Evolutionary conservation across 139 green algal species (phyloP).

Genomic region (Chlorella ohadii): DNA sequence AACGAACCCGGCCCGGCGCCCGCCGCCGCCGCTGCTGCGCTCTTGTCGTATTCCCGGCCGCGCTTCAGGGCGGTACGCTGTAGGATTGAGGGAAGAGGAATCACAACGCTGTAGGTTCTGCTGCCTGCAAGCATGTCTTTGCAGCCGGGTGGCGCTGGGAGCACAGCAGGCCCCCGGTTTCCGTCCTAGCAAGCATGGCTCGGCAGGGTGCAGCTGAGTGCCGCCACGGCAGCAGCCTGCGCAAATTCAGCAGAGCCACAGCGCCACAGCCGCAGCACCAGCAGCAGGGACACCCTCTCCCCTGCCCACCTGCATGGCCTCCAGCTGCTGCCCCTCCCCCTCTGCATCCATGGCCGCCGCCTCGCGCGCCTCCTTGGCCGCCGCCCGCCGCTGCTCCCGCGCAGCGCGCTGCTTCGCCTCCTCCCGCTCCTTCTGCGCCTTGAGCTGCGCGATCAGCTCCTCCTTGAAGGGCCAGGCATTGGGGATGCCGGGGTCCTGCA

Average conservation of each 20-base stretch:
- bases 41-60: conserved; percentile 16
- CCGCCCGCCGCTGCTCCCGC: background rate
- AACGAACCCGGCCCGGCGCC: background rate
- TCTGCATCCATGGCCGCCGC: conserved; percentile 39
- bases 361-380: background rate
- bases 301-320: background rate
- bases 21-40: background rate
- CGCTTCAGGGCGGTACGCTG: conserved; percentile 19
- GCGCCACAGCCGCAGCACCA: too few species aligned
- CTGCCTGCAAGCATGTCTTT: too few species aligned
- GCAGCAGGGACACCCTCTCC: too few species aligned
- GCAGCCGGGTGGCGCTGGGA: too few species aligned
- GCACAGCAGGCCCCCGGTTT: too few species aligned
- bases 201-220: too few species aligned
- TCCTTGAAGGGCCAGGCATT: conserved; percentile 94
- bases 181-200: too few species aligned
- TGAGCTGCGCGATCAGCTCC: conserved; percentile 89
- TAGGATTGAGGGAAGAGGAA: too few species aligned
- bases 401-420: conserved; percentile 60
- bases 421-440: conserved; percentile 76
- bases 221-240: too few species aligned
- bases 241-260: too few species aligned
- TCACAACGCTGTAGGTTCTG: too few species aligned
- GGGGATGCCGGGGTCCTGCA: conserved; percentile 91
- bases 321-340: conserved; percentile 55